Conservation (phyloP, 345 rosid species). For the Adansonia digitata region DNA sequence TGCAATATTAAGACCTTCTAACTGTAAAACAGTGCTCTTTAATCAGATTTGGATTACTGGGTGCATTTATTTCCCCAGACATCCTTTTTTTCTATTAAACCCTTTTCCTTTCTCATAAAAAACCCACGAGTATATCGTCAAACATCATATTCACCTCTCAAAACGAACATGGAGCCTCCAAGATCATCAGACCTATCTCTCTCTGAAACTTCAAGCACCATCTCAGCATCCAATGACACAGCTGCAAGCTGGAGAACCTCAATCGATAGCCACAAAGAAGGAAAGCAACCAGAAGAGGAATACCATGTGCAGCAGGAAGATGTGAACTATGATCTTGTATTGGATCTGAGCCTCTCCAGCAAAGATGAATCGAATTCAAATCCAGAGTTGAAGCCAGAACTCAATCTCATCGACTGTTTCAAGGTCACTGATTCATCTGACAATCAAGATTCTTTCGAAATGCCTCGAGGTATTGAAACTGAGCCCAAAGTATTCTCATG, state of each 20-base stretch:
- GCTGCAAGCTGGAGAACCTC: conserved; percentile 4
- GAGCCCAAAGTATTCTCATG: conserved; percentile 74
- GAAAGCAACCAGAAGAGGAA: conserved; percentile 3
- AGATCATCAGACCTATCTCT: conserved; percentile 28
- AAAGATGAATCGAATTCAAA: conserved; percentile 25
- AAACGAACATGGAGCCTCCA: conserved; percentile 34
- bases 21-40: conserved; percentile 32
- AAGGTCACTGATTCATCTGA: conserved; percentile 16
- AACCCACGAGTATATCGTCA: background rate
- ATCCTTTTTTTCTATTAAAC: conserved; percentile 25
- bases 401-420: conserved; percentile 50
- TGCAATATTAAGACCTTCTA: conserved; percentile 26
- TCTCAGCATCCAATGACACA: conserved; percentile 26
- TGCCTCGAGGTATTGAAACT: conserved; percentile 28
- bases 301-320: background rate
- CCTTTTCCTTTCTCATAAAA: background rate
- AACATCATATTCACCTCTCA: background rate
- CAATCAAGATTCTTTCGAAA: conserved; percentile 14
- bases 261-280: background rate
- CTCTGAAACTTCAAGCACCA: conserved; percentile 31
- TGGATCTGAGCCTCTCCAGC: conserved; percentile 60
- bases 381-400: conserved; percentile 32
- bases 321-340: conserved; percentile 26
- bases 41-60: conserved; percentile 1
- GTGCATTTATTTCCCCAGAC: conserved; percentile 18